phyloP scores from a whole-genome alignment of 805 yeast species.

The Candida coquimbonensis region DNA sequence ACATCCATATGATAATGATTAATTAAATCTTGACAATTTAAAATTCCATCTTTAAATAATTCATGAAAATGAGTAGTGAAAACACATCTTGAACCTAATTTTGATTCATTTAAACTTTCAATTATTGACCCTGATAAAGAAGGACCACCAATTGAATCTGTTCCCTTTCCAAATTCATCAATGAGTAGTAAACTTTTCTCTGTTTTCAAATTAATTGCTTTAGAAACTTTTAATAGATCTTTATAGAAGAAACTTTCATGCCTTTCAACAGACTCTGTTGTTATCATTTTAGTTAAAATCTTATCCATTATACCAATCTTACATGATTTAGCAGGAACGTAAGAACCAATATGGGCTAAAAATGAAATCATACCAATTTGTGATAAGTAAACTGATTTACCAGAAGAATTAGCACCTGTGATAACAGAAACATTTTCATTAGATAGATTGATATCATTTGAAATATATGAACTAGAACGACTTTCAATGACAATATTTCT shows the following conservation, averaged over 20 bases:
- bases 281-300: constrained; percentile 37
- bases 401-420: constrained; percentile 46
- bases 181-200: constrained; percentile 36
- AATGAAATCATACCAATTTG: constrained; percentile 43
- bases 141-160: constrained; percentile 40
- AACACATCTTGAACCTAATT: constrained; percentile 22
- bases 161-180: constrained; percentile 52
- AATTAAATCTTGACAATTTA: constrained; percentile 18
- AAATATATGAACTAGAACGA: constrained; percentile 30
- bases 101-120: constrained; percentile 13
- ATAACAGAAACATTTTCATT: constrained; percentile 28
- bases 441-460: constrained; percentile 32
- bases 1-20: constrained; percentile 32
- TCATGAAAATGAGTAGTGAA: constrained; percentile 40
- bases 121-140: constrained; percentile 35
- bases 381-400: constrained; percentile 44
- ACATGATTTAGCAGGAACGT: constrained; percentile 44
- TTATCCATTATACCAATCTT: constrained; percentile 41
- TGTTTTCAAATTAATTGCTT: constrained; percentile 34
- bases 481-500: constrained; percentile 43
- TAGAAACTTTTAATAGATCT: constrained; percentile 39
- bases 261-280: constrained; percentile 33
- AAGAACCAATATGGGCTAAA: constrained; percentile 48
- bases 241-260: constrained; percentile 43
- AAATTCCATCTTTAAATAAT: constrained; percentile 24